Base-by-base conservation (phyloP, 169 alveolate species). In the Fabrea salina region DNA sequence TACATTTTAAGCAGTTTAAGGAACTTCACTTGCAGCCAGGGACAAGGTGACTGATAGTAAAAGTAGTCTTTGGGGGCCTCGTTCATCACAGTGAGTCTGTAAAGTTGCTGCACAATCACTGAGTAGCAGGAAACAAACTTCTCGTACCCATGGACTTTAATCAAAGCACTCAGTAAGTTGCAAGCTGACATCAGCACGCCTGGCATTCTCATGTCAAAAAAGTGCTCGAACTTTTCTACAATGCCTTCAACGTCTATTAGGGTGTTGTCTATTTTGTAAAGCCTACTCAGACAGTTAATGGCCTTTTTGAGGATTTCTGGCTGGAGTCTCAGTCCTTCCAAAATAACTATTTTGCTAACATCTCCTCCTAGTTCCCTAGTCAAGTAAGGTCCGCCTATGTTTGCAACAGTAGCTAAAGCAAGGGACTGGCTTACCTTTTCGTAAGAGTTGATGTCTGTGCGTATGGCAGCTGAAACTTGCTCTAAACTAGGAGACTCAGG, bases 1-100 rank as follows among this genome's bases (percentile, higher is more conserved):
- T 91, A 95, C 51, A 88, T 74, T 72, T 89, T 80, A 11, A 95
- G 80, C 27, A 89, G 66, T 75, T 89, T 91, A 47, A 95, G 78
- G 2, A 91, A 80, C 82, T 93, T 95, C 19, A 92, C 88, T 88
- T 95, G 88, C 5, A 95, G 86, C 97, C 98, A 95, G 37, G 98
- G 98, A 43, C 92, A 89, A 51, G 93, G 91, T 16, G 91, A 89
- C 35, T 82, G 82, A 84, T 95, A 95, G 82, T 95, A 95, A 41
- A 80, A 72, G 75, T 95, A 92, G 40, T 93, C 97, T 22, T 82
- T 84, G 2, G 94, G 86, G 50, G 86, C 79, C 53, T 88, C 93
- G 51, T 87, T 87, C 43, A 82, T 83, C 32, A 83, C 79, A 0
- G 74, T 56, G 7, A 84, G 47, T 33, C 77, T 75, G 47, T 82